phyloP scores from a whole-genome alignment of 2,329 filamentous ascomycete genomes.

The Pyrenophora graminea region DNA sequence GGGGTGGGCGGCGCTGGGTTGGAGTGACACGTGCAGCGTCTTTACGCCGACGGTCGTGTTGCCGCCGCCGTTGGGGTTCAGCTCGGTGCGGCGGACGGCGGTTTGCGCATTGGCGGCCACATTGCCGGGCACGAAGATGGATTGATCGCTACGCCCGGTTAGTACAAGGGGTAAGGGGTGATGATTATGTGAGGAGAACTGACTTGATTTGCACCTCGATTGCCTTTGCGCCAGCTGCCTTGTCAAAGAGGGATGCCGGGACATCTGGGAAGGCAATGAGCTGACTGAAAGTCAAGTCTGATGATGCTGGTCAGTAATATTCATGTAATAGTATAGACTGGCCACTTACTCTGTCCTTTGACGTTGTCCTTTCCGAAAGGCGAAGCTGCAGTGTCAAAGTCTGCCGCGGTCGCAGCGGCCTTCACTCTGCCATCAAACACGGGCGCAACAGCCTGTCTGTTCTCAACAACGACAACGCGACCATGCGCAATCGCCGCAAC shows the following conservation, averaged over 20 bases:
- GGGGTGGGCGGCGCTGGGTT: slow-evolving; percentile 12
- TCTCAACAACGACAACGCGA: not conserved
- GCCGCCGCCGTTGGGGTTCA: slow-evolving; percentile 6
- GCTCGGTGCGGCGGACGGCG: slow-evolving; percentile 21
- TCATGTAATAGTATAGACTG: not conserved
- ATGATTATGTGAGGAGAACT: not conserved
- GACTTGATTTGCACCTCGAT: slow-evolving; percentile 21
- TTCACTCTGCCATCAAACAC: slow-evolving; percentile 20
- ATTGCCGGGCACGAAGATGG: slow-evolving; percentile 19
- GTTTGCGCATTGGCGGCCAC: slow-evolving; percentile 12
- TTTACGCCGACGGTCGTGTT: slow-evolving; percentile 15
- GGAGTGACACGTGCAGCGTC: slow-evolving; percentile 22
- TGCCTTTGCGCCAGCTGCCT: slow-evolving; percentile 9
- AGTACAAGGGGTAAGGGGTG: not conserved
- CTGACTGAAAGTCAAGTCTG: no score
- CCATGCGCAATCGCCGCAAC: not conserved
- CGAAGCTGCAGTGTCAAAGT: slow-evolving; percentile 14
- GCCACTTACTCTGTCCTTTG: slow-evolving; percentile 16
- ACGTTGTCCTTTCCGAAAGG: slow-evolving; percentile 15
- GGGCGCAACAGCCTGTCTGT: not conserved
- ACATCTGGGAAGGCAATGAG: slow-evolving; percentile 2
- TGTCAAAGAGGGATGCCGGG: slow-evolving; percentile 8
- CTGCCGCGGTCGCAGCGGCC: slow-evolving; percentile 5
- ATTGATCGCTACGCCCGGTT: slow-evolving; percentile 9
- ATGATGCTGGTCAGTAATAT: no score